Percentiles rank a stretch among this genome's conserved stretches.
These are phyloP conservation scores for Talaromyces proteolyticus DNA, from an alignment of 495 filamentous ascomycete genomes.

Conservation along the genomic window DNA sequence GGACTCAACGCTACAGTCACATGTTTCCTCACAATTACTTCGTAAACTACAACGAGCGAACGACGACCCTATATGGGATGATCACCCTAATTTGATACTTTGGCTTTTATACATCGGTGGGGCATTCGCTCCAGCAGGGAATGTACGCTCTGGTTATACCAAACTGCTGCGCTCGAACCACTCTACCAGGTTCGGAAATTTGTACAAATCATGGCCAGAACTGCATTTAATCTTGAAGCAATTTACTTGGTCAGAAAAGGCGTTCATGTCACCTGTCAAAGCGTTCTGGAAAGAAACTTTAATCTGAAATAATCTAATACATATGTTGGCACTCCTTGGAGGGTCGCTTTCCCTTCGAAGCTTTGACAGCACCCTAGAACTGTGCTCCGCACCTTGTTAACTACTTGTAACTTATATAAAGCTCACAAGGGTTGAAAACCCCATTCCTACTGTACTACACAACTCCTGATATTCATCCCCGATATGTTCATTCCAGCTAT, in stretches of 20 bases:
- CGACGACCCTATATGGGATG: constrained; percentile 19
- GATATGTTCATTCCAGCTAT: too few species aligned
- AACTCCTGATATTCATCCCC: too few species aligned
- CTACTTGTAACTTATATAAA: too few species aligned
- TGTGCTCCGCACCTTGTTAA: too few species aligned
- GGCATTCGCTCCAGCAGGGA: constrained; percentile 25
- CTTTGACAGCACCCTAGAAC: too few species aligned
- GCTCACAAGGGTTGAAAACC: too few species aligned
- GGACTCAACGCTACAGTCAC: constrained; percentile 14
- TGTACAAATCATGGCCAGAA: constrained; percentile 20
- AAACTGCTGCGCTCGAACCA: constrained; percentile 17
- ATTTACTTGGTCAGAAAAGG: constrained; percentile 35
- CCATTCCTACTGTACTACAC: too few species aligned
- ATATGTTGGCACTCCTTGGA: too few species aligned
- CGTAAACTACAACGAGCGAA: constrained; percentile 17
- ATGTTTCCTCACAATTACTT: constrained; percentile 27
- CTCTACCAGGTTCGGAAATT: background rate
- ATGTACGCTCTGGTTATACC: constrained; percentile 22
- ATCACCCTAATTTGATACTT: constrained; percentile 18
- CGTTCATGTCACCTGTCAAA: constrained; percentile 21
- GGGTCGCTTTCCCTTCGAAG: too few species aligned
- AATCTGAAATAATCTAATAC: background rate
- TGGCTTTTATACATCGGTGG: constrained; percentile 35
- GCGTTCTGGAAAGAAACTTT: constrained; percentile 22
- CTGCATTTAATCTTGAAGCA: constrained; percentile 18